A percentile compares a stretch with the other conserved stretches of the same genome.
Evolutionary conservation across 768 basidiomycete genomes (phyloP).

Genomic region (Tricholomella constricta): DNA sequence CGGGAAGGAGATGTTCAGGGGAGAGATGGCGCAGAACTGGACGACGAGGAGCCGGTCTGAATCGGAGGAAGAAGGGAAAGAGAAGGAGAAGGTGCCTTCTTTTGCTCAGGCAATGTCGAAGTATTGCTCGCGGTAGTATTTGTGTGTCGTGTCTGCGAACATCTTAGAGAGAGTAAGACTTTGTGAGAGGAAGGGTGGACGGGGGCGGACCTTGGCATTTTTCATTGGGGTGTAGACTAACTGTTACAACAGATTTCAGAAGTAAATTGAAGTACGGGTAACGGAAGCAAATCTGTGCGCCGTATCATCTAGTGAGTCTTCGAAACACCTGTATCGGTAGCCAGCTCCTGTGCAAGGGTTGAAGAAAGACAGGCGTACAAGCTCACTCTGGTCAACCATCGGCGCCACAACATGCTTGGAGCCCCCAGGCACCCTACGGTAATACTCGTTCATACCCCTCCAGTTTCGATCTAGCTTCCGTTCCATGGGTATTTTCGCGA

Average conservation of each 20-base stretch:
- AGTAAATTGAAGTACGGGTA: background rate
- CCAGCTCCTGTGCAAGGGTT: background rate
- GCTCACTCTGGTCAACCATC: constrained; percentile 99
- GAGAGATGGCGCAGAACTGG: constrained; percentile 95
- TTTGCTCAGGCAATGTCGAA: constrained; percentile 75
- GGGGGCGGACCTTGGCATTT: constrained; percentile 70
- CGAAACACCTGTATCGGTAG: constrained; percentile 75
- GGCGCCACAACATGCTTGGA: constrained; percentile 93
- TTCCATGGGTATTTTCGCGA: constrained; percentile 2
- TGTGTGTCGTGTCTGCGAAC: constrained; percentile 55
- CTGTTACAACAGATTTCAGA: constrained; percentile 34
- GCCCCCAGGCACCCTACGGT: constrained; percentile 72
- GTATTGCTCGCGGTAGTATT: constrained; percentile 58
- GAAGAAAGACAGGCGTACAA: constrained; percentile 54
- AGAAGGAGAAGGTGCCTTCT: constrained; percentile 79
- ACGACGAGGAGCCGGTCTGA: constrained; percentile 85
- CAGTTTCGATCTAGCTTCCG: constrained; percentile 41
- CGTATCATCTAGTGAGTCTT: constrained; percentile 77
- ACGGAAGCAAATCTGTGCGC: constrained; percentile 63
- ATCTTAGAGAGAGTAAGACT: constrained; percentile 43
- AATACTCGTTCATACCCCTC: constrained; percentile 87
- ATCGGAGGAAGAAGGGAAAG: constrained; percentile 11
- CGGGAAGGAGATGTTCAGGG: constrained; percentile 71
- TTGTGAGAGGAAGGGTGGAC: background rate
- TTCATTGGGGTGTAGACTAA: constrained; percentile 99